Conservation (phyloP, 257 asterid species). For the Leptodermis oblonga region DNA sequence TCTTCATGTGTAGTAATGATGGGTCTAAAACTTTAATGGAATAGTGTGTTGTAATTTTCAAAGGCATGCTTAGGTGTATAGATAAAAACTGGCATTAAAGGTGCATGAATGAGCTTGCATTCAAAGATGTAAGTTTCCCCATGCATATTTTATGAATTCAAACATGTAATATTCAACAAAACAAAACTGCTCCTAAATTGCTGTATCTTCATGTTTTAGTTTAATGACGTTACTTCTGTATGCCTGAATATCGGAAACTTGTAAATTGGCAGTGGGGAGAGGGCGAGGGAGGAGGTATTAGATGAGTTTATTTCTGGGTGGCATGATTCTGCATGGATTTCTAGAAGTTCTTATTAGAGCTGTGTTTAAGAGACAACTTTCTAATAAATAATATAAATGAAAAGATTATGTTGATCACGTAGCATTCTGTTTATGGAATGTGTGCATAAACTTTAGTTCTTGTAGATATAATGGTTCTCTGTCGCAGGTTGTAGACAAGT, state of each 20-base stretch:
- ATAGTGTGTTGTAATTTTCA: background rate
- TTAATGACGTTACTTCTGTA: background rate
- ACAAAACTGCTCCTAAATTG: background rate
- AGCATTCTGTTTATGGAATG: background rate
- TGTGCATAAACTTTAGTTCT: background rate
- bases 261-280: background rate
- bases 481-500: conserved; percentile 74
- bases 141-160: background rate
- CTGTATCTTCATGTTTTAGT: background rate
- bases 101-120: background rate
- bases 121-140: background rate
- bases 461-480: conserved; percentile 4
- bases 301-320: conserved; percentile 1
- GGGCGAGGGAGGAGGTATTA: background rate
- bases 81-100: background rate
- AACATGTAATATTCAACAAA: background rate
- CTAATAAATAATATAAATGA: background rate
- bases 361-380: background rate
- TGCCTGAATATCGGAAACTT: background rate
- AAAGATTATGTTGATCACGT: background rate
- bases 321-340: background rate
- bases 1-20: background rate
- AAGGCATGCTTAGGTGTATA: background rate
- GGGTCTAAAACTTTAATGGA: background rate
- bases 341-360: background rate